Base-by-base conservation (phyloP, 371 early-diverging fungal genomes). In the Mucor racemosus region DNA sequence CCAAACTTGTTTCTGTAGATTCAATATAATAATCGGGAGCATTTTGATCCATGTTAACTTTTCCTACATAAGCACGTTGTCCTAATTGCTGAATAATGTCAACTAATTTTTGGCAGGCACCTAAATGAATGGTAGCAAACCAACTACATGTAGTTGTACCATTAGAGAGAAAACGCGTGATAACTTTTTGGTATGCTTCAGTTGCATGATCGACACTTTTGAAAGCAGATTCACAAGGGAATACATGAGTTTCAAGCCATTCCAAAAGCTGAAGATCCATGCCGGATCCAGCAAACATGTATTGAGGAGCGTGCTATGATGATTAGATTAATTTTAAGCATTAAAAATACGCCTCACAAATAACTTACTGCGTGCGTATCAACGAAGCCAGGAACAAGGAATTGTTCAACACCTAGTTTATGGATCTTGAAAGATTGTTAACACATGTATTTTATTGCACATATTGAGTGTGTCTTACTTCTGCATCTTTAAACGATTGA, bases 1-100 rank as follows among this genome's bases (percentile, higher is more conserved):
- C 59, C 36, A 95, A 64, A 64, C 90, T 91, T 15, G 84, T 80
- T 21, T 79, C 81, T 1, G 91, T 90, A 3, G 80, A 70, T 75
- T 95, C 94, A 17, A 84, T 67, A 72, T 93, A 91, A 67, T 78
- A 84, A 31, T 89, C 88, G 7, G 96, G 96, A 1, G 90, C 73
- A 73, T 95, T 92, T 64, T 89, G 83, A 75, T 96, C 95, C 98
- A 97, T 97, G 84, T 93, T 94, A 65, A 97, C 96, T 72, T 95
- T 95, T 46, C 98, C 98, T 21, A 97, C 88, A 73, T 85, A 92
- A 15, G 93, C 97, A 53, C 98, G 92, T 75, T 97, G 97, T 3
- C 97, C 98, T 9, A 83, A 73, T 17, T 75, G 67, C 14, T 80
- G 77, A 36, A 94, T 86, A 13, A 88, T 78, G 33, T 93, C 87